Base-by-base conservation (phyloP, 768 basidiomycete species). In the Lentinula boryana region DNA sequence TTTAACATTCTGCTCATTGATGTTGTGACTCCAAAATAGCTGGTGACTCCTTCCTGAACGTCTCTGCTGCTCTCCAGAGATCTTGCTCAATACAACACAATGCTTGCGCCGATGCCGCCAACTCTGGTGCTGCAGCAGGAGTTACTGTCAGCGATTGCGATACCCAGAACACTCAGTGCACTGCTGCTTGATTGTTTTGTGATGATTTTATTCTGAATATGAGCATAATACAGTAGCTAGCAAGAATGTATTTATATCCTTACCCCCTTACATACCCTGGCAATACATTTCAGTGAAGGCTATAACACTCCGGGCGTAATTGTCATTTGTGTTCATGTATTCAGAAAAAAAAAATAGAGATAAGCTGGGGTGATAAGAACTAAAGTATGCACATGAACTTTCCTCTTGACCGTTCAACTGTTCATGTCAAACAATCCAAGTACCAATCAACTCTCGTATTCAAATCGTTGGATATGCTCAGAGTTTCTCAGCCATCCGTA, bases 1-100 rank as follows among this genome's bases (percentile, higher is more conserved):
- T 5, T 44, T 15, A n/a, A 23, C 44, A 4, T 8, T 8, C 5
- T 38, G n/a, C 48, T 40, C 2, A n/a, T 7, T 36, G 7, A n/a
- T 7, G 3, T 33, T 35, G 16, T 12, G 41, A n/a, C 27, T 44
- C 15, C 36, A 9, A 27, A 38, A 21, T 35, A 46, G 38, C 33
- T 12, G 58, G 33, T 49, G 76, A 78, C 43, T 63, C 67, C 44
- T 85, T 85, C 77, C 63, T 82, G 35, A 80, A 82, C 66, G 41
- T 72, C 13, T 69, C 69, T 35, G 79, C 78, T 43, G 84, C 84
- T 16, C 73, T 85, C 35, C 80, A 79, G 21, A 80, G 84, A 33
- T 82, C 82, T 1, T 86, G 85, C 70, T 81, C 83, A 64, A 75
- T 82, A 41, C 83, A 85, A 32, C 48, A 60, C 48, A 60, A 60